Evolutionary conservation across 108 stramenopile species (phyloP), one percentile per base, ranked within the genome.

Genomic region (Skeletonema costatum): DNA sequence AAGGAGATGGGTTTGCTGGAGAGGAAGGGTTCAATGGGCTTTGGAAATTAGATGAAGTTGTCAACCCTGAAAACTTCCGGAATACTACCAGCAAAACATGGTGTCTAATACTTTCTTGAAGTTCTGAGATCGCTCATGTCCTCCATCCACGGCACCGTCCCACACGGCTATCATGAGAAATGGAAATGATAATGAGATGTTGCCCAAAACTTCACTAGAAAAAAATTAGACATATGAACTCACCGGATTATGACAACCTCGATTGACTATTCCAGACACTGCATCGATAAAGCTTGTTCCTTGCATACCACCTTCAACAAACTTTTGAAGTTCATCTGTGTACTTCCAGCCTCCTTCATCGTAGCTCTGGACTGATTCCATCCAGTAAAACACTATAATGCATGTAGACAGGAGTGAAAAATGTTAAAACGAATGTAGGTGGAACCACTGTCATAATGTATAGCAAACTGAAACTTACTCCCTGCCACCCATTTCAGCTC

Each of bases 401-500:
- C 25, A 25, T 25, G 25, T 25, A 25, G 25, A 25, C 0, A 0
- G 25, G 25, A 25, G 25, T 25, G 25, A 25, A 25, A 25, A 25
- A 25, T 25, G 25, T 25, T 25, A 25, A 25, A 25, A 25, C 25
- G 25, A 25, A 25, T 25, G 25, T 25, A 25, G 25, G 25, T 25
- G 0, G 25, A 25, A 25, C 25, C 25, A 25, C 25, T 0, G 25
- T 25, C 25, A 25, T 25, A n/a, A n/a, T 25, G 25, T 25, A 25
- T 25, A 25, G 25, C 25, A 25, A 25, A 25, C 25, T 25, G 0
- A 25, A 25, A 25, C 25, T 25, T 25, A 25, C 25, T 21, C 14
- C 84, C 84, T 46, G 80, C 70, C 36, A 85, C 81, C 75, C 75
- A 75, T 32, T 75, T 75, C 66, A 75, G 68, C 68, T 69, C 75